Conservation (phyloP, 2,329 filamentous ascomycete species). For the Lasiodiplodia hormozganensis region DNA sequence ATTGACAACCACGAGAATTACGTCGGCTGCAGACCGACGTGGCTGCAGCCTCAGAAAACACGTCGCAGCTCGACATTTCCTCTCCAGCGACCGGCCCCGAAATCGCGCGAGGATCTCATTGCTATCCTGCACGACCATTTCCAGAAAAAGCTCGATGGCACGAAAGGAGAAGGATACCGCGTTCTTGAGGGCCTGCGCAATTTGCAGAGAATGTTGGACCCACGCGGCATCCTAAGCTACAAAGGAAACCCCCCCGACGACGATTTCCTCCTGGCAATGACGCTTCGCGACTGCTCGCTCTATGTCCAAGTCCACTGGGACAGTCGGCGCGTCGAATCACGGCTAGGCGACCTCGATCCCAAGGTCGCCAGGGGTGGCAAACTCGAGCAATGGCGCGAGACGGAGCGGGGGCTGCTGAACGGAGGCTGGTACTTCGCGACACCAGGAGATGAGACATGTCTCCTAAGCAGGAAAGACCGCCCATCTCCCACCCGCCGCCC, state of each 20-base stretch:
- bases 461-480: constrained; percentile 26
- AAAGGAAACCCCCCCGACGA: constrained; percentile 21
- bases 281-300: constrained; percentile 55
- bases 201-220: constrained; percentile 49
- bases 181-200: constrained; percentile 47
- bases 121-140: constrained; percentile 37
- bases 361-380: constrained; percentile 39
- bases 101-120: constrained; percentile 22
- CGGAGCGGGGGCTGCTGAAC: constrained; percentile 16
- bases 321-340: constrained; percentile 44
- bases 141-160: background rate
- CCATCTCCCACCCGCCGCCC: constrained; percentile 13
- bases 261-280: constrained; percentile 52
- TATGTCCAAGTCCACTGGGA: constrained; percentile 45
- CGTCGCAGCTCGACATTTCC: constrained; percentile 20
- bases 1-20: constrained; percentile 27
- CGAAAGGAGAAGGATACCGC: constrained; percentile 40
- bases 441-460: constrained; percentile 26
- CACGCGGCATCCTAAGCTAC: constrained; percentile 40
- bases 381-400: constrained; percentile 27
- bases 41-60: constrained; percentile 6
- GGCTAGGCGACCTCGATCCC: constrained; percentile 55
- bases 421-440: constrained; percentile 20
- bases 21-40: constrained; percentile 24
- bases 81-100: constrained; percentile 8